These are phyloP conservation scores for Gyrodon lividus DNA, from an alignment of 768 basidiomycete genomes.

Conservation along the genomic window DNA sequence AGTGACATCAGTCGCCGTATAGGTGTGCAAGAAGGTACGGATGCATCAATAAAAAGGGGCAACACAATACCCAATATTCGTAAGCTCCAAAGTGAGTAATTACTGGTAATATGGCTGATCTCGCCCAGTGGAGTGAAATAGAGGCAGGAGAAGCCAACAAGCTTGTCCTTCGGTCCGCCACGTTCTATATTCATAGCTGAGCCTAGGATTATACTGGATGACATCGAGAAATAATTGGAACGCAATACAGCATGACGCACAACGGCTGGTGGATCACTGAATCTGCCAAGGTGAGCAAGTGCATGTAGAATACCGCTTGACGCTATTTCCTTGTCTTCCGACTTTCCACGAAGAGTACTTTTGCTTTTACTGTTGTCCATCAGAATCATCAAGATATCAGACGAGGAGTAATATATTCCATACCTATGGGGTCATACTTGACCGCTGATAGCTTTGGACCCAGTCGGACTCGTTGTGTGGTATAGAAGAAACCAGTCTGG, in stretches of 20 bases:
- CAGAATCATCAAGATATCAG: not conserved
- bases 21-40: too few relatives aligned
- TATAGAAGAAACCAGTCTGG: constrained; percentile 91
- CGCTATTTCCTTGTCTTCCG: constrained; percentile 65
- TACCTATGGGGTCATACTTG: constrained; percentile 88
- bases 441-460: constrained; percentile 84
- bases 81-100: too few relatives aligned
- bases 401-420: constrained; percentile 21
- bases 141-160: too few relatives aligned
- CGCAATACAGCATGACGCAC: not conserved
- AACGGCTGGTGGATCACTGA: not conserved
- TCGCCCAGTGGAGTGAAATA: too few relatives aligned
- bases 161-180: too few relatives aligned
- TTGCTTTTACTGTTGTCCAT: constrained; percentile 51
- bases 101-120: too few relatives aligned
- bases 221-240: too few relatives aligned
- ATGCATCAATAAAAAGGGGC: too few relatives aligned
- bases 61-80: too few relatives aligned
- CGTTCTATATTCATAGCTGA: too few relatives aligned
- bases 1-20: too few relatives aligned
- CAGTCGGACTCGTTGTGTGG: constrained; percentile 69
- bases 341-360: constrained; percentile 79
- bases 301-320: not conserved
- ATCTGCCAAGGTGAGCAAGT: not conserved
- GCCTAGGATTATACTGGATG: too few relatives aligned